Evolutionary conservation across 2,329 filamentous ascomycete genomes (phyloP).

Genomic region (Anthostomella pinea): DNA sequence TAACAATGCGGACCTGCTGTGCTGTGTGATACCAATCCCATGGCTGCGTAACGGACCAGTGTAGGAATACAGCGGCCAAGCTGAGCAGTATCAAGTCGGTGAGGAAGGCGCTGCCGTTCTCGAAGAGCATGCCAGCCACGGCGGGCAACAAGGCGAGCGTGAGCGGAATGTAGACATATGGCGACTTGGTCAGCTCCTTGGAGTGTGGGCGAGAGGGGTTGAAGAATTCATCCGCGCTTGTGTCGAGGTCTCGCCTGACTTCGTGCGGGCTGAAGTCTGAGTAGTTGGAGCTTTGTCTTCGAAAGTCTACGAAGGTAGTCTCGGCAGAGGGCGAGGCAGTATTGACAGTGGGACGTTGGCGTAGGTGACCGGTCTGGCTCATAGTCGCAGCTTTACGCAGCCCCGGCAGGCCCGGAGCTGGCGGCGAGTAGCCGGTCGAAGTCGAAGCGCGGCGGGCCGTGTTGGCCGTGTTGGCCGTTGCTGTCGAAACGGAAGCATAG

Average conservation of each 20-base stretch:
- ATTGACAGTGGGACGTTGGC: conserved; percentile 23
- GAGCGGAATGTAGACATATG: conserved; percentile 78
- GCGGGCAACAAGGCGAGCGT: conserved; percentile 83
- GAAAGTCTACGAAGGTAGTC: conserved; percentile 31
- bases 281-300: conserved; percentile 72
- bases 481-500: conserved; percentile 21
- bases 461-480: conserved; percentile 20
- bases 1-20: conserved; percentile 54
- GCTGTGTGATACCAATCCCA: conserved; percentile 81
- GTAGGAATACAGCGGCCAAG: conserved; percentile 80
- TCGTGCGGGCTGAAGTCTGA: conserved; percentile 73
- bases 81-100: conserved; percentile 82
- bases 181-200: conserved; percentile 53
- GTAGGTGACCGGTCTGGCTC: conserved; percentile 31
- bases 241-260: conserved; percentile 59
- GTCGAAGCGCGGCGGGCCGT: conserved; percentile 14
- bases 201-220: conserved; percentile 44
- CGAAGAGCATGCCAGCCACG: conserved; percentile 78
- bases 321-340: conserved; percentile 13
- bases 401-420: conserved; percentile 34
- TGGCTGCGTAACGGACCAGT: conserved; percentile 87
- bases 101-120: conserved; percentile 77
- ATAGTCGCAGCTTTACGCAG: conserved; percentile 42
- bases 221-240: conserved; percentile 70
- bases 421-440: conserved; percentile 19